A percentile compares a stretch with the other conserved stretches of the same genome.
These are phyloP conservation scores for Candida ipomoeae DNA, from an alignment of 805 yeast genomes.

Conservation along the genomic window DNA sequence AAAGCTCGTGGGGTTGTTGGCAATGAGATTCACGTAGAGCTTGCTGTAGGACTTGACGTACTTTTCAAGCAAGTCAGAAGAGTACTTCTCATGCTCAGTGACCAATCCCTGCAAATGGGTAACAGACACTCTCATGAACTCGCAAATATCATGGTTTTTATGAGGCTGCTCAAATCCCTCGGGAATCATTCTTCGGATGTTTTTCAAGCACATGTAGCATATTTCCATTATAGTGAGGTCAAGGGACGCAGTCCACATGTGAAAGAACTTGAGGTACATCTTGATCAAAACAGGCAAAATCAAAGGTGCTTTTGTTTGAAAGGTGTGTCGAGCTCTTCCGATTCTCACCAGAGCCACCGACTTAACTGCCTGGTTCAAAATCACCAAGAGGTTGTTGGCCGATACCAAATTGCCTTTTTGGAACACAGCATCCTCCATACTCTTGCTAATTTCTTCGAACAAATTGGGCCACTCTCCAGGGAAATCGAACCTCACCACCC, in stretches of 20 bases:
- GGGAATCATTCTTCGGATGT: constrained; percentile 63
- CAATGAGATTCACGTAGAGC: constrained; percentile 57
- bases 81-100: constrained; percentile 46
- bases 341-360: constrained; percentile 69
- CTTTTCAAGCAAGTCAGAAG: constrained; percentile 54
- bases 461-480: constrained; percentile 83
- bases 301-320: constrained; percentile 67
- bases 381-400: constrained; percentile 58
- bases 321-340: constrained; percentile 74
- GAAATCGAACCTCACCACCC: constrained; percentile 78
- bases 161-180: constrained; percentile 76
- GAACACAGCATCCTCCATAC: constrained; percentile 42
- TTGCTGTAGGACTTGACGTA: constrained; percentile 74
- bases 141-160: constrained; percentile 51
- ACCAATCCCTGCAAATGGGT: constrained; percentile 59
- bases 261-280: constrained; percentile 56
- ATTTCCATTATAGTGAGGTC: constrained; percentile 62
- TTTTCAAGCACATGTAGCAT: constrained; percentile 74
- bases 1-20: constrained; percentile 64
- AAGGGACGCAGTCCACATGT: constrained; percentile 53
- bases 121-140: constrained; percentile 54
- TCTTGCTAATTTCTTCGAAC: constrained; percentile 56
- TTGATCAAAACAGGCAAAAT: constrained; percentile 57
- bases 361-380: constrained; percentile 76
- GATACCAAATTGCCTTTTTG: constrained; percentile 44